These are phyloP conservation scores for Metarhizium sp. DNA, from an alignment of 2,329 filamentous ascomycete species.

Conservation along the genomic window DNA sequence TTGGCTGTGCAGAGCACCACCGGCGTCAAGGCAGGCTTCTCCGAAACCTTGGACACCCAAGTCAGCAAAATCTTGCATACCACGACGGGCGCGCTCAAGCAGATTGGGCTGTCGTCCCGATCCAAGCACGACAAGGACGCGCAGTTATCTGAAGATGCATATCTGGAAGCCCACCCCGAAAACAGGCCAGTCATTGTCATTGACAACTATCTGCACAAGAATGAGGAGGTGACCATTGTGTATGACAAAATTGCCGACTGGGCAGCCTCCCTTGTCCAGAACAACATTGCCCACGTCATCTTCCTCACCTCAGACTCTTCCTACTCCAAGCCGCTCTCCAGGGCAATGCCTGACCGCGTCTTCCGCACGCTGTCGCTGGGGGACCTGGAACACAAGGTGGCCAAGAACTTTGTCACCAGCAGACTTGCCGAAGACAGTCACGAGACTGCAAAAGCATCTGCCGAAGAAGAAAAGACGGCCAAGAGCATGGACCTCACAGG, in stretches of 20 bases:
- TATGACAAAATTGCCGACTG: conserved; percentile 81
- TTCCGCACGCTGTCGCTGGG: conserved; percentile 80
- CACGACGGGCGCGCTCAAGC: conserved; percentile 67
- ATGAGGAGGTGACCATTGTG: conserved; percentile 51
- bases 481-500: conserved; percentile 47
- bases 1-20: conserved; percentile 89
- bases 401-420: conserved; percentile 81
- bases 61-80: conserved; percentile 84
- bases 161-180: conserved; percentile 82
- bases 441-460: conserved; percentile 17
- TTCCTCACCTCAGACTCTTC: conserved; percentile 87
- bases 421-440: conserved; percentile 52
- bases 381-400: conserved; percentile 77
- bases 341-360: conserved; percentile 81
- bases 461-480: conserved; percentile 12
- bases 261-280: conserved; percentile 76
- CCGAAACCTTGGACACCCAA: conserved; percentile 83
- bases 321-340: conserved; percentile 78
- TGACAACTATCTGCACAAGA: conserved; percentile 84
- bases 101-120: conserved; percentile 61
- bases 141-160: conserved; percentile 70
- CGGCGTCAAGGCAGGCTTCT: conserved; percentile 89
- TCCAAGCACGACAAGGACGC: conserved; percentile 66
- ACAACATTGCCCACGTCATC: conserved; percentile 86
- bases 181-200: conserved; percentile 74